Evolutionary conservation across 257 asterid species (phyloP).

Genomic region (Solanum paucissectum): DNA sequence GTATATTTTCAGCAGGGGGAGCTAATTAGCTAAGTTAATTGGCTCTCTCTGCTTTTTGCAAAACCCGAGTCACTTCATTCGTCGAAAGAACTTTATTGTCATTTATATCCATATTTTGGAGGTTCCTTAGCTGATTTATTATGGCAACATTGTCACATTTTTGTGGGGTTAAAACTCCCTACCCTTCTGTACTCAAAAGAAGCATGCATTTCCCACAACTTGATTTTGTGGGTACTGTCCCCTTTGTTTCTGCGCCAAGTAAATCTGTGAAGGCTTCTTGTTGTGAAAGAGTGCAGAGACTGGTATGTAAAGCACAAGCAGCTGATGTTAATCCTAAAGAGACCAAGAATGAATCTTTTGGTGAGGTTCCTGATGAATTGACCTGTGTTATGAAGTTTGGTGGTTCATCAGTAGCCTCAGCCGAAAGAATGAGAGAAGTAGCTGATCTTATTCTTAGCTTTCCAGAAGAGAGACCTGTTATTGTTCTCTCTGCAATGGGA

Average conservation of each 20-base stretch:
- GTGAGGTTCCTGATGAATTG: slow-evolving; percentile 19
- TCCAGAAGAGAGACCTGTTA: slow-evolving; percentile 69
- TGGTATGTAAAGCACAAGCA: slow-evolving; percentile 26
- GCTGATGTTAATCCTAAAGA: slow-evolving; percentile 23
- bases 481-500: slow-evolving; percentile 91
- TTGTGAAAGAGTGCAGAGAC: slow-evolving; percentile 5
- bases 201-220: slow-evolving; percentile 17
- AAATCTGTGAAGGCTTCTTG: slow-evolving; percentile 11
- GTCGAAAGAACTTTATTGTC: neutral
- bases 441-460: slow-evolving; percentile 62
- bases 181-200: slow-evolving; percentile 9
- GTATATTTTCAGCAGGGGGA: neutral
- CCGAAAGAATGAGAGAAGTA: slow-evolving; percentile 60
- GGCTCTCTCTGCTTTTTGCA: neutral
- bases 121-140: neutral
- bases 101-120: neutral
- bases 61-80: neutral
- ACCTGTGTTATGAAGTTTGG: slow-evolving; percentile 79
- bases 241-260: slow-evolving; percentile 15
- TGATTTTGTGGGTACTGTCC: slow-evolving; percentile 2
- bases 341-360: slow-evolving; percentile 13
- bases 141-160: slow-evolving; percentile 47
- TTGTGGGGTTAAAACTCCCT: slow-evolving; percentile 33
- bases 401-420: slow-evolving; percentile 75
- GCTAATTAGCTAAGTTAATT: neutral